Percentiles rank a stretch among this genome's conserved stretches.
Evolutionary conservation across 2,329 filamentous ascomycete genomes (phyloP).

Genomic region (Aureobasidium pullulans): DNA sequence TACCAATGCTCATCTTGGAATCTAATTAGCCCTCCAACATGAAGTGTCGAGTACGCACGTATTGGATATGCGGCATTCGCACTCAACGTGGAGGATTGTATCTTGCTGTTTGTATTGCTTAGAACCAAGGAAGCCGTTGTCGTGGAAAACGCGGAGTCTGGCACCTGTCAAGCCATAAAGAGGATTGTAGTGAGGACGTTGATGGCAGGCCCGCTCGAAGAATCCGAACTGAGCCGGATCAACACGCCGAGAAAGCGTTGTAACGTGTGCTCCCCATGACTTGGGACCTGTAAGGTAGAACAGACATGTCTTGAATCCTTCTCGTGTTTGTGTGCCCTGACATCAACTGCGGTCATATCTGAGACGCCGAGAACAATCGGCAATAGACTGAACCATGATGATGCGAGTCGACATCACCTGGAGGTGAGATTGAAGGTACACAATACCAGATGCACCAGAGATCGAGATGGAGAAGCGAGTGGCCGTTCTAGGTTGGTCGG

Average conservation of each 20-base stretch:
- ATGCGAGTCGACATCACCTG: neutral
- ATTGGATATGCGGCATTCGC: no score
- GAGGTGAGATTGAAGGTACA: neutral
- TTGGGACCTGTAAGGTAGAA: neutral
- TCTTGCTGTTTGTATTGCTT: no score
- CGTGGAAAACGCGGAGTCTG: neutral
- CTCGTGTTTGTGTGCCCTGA: neutral
- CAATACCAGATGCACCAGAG: no score
- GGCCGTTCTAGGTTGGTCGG: no score
- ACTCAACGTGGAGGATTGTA: no score
- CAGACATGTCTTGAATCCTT: neutral
- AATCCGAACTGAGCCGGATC: neutral
- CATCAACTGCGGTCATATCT: neutral
- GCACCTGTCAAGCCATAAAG: neutral
- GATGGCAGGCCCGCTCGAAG: neutral
- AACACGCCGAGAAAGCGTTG: neutral
- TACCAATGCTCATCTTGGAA: neutral
- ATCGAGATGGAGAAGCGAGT: neutral
- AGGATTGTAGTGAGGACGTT: neutral
- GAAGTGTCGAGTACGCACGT: no score
- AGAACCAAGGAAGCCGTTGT: neutral
- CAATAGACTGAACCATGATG: neutral
- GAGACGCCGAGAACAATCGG: neutral
- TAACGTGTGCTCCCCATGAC: neutral
- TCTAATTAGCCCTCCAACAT: neutral